These are phyloP conservation scores for Danielozyma ontarioensis DNA, from an alignment of 805 yeast species.

Conservation along the genomic window DNA sequence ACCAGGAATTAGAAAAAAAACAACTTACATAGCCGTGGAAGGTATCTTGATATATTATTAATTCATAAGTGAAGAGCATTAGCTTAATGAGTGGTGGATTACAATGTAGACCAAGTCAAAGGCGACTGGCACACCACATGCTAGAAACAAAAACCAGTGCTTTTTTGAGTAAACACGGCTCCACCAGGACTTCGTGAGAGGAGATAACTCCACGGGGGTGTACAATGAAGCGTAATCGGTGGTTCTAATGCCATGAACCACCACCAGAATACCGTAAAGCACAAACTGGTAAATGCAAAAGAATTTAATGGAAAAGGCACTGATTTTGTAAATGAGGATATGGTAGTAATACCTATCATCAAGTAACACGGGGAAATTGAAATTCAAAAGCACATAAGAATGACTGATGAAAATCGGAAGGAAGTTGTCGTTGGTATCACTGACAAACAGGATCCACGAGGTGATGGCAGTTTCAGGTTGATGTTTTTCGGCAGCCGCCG, in stretches of 20 bases:
- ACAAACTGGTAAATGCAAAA: conserved; percentile 29
- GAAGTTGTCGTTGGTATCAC: conserved; percentile 27
- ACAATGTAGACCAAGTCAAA: conserved; percentile 3
- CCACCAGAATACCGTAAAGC: conserved; percentile 21
- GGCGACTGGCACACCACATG: conserved; percentile 1
- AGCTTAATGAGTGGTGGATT: too few species aligned
- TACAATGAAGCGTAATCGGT: too few species aligned
- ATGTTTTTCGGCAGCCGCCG: not conserved
- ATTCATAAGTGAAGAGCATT: too few species aligned
- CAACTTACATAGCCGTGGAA: too few species aligned
- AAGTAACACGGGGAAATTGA: conserved; percentile 14
- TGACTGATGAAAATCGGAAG: conserved; percentile 31
- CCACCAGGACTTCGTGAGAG: too few species aligned
- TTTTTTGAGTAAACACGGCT: not conserved
- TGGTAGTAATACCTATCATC: too few species aligned
- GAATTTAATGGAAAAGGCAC: conserved; percentile 24
- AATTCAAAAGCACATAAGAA: conserved; percentile 25
- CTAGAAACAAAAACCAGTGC: not conserved
- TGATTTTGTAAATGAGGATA: conserved; percentile 12
- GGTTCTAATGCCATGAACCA: too few species aligned
- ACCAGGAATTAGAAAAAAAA: too few species aligned
- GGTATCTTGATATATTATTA: too few species aligned
- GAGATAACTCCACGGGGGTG: not conserved
- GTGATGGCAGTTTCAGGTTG: too few species aligned
- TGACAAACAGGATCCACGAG: conserved; percentile 14